These are phyloP conservation scores for Oryza glumipatula DNA, from an alignment of 176 grass and related monocot species.

Conservation along the genomic window DNA sequence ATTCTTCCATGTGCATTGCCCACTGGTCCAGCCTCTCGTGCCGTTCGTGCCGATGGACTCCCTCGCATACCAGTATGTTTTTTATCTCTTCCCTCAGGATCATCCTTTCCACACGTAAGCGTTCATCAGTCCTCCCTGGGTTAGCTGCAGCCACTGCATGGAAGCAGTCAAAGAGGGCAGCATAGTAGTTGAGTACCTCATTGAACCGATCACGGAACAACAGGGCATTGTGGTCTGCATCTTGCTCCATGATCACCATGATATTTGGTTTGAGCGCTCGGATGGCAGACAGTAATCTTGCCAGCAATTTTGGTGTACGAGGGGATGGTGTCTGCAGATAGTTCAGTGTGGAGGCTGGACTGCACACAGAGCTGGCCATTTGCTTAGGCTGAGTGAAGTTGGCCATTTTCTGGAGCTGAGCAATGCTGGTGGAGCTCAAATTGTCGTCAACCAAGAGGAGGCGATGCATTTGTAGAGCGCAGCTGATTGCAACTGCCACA, in stretches of 20 bases:
- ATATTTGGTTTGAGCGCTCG: slow-evolving; percentile 43
- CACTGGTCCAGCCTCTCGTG: slow-evolving; percentile 56
- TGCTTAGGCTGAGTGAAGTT: slow-evolving; percentile 4
- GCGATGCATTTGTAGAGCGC: slow-evolving; percentile 37
- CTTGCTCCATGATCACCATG: slow-evolving; percentile 53
- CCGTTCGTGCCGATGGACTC: slow-evolving; percentile 28
- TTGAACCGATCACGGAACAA: too few relatives aligned
- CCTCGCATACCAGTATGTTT: slow-evolving; percentile 47
- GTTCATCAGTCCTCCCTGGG: slow-evolving; percentile 1
- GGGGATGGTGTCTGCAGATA: slow-evolving; percentile 32
- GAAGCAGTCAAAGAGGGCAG: background rate
- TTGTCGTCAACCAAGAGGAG: slow-evolving; percentile 41
- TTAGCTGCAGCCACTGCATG: background rate
- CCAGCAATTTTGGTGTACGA: slow-evolving; percentile 26
- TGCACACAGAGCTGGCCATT: slow-evolving; percentile 27
- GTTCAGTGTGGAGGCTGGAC: slow-evolving; percentile 38
- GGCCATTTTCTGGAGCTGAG: slow-evolving; percentile 43
- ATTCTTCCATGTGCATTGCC: slow-evolving; percentile 50
- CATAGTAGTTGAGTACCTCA: too few relatives aligned
- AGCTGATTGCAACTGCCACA: slow-evolving; percentile 32
- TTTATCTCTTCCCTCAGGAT: slow-evolving; percentile 54
- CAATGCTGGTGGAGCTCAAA: background rate
- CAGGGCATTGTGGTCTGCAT: slow-evolving; percentile 50
- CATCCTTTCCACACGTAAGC: slow-evolving; percentile 43
- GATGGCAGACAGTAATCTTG: slow-evolving; percentile 27